Evolutionary conservation across 306 rosid species (phyloP).

Genomic region (Pueraria montana): DNA sequence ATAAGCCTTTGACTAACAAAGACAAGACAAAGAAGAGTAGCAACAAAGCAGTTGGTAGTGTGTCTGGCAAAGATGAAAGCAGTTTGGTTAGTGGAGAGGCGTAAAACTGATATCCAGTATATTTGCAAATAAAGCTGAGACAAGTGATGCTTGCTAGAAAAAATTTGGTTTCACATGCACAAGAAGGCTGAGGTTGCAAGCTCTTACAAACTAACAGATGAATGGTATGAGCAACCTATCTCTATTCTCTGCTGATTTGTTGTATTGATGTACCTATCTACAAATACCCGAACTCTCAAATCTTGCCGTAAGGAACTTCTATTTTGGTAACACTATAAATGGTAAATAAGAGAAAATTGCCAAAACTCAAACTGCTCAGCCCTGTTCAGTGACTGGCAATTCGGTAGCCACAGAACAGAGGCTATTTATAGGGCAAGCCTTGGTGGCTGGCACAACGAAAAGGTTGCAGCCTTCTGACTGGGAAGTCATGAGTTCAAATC

Average conservation of each 20-base stretch:
- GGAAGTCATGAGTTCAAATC: background rate
- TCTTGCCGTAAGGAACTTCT: background rate
- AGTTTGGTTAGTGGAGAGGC: constrained; percentile 79
- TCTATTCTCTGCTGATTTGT: constrained; percentile 31
- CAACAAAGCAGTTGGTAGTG: constrained; percentile 49
- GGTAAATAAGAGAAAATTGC: constrained; percentile 22
- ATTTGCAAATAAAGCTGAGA: constrained; percentile 41
- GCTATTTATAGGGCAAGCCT: constrained; percentile 5
- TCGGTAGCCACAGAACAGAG: background rate
- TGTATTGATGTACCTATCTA: constrained; percentile 13
- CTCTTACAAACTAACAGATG: constrained; percentile 38
- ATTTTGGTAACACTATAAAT: background rate
- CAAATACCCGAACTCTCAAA: background rate
- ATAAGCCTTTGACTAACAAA: constrained; percentile 56
- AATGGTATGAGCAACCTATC: constrained; percentile 62
- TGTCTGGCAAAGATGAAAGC: constrained; percentile 64
- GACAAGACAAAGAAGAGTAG: constrained; percentile 64
- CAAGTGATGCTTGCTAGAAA: constrained; percentile 31
- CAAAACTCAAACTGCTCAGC: background rate
- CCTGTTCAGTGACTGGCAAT: constrained; percentile 1
- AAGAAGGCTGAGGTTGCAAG: constrained; percentile 44
- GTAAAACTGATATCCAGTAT: constrained; percentile 51
- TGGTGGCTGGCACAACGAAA: background rate
- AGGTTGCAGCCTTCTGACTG: background rate
- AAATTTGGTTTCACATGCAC: constrained; percentile 42